A percentile compares a stretch with the other conserved stretches of the same genome.
phyloP scores from a whole-genome alignment of 1,284 basidiomycete genomes.

The Phenoliferia sp. region DNA sequence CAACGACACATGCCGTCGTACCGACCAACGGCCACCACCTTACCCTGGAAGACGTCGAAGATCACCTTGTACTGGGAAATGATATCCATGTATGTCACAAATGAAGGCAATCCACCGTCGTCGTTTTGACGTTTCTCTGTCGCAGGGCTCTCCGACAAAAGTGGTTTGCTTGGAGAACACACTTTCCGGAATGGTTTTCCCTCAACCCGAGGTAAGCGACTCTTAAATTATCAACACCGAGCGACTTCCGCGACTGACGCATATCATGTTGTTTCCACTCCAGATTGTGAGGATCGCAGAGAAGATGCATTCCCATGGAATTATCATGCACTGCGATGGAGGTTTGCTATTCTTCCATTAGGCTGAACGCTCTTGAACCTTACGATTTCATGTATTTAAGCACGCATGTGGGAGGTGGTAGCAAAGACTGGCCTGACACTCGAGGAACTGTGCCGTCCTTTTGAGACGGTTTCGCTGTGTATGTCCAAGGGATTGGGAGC shows the following conservation, averaged over 20 bases:
- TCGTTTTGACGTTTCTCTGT: too few species aligned
- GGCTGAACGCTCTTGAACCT: too few species aligned
- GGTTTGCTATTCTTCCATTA: too few species aligned
- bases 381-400: too few species aligned
- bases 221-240: not conserved
- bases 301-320: constrained; percentile 50
- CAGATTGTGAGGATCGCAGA: constrained; percentile 69
- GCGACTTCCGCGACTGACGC: not conserved
- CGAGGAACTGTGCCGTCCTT: constrained; percentile 76
- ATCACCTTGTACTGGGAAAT: constrained; percentile 59
- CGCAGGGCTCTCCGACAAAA: constrained; percentile 33
- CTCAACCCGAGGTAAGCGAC: not conserved
- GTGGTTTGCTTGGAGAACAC: constrained; percentile 61
- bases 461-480: constrained; percentile 90
- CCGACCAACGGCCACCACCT: constrained; percentile 72
- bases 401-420: constrained; percentile 90
- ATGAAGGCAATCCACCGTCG: too few species aligned
- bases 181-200: constrained; percentile 56
- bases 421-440: constrained; percentile 61
- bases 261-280: too few species aligned
- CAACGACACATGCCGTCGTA: constrained; percentile 62
- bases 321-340: constrained; percentile 81
- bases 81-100: constrained; percentile 71
- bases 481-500: constrained; percentile 94
- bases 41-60: constrained; percentile 68